Evolutionary conservation across 2,329 filamentous ascomycete species (phyloP).

Genomic region (Sclerotinia trifoliorum): DNA sequence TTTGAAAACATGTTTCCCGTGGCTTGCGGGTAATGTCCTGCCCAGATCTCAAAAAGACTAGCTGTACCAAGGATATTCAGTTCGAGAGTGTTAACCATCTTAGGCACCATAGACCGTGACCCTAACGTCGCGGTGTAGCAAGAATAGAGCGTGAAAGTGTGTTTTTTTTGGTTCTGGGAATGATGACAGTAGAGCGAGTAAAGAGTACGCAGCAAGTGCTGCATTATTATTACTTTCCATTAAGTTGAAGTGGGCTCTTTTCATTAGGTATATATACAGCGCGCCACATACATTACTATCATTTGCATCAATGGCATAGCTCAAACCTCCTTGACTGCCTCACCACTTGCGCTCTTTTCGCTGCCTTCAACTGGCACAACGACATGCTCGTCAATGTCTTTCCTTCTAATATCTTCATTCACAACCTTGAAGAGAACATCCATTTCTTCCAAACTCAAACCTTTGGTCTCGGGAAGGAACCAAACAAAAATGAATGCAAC

Average conservation of each 20-base stretch:
- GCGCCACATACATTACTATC: neutral
- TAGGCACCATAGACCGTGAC: no score
- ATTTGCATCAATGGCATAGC: neutral
- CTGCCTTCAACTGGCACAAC: neutral
- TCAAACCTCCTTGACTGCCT: neutral
- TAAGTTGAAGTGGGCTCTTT: neutral
- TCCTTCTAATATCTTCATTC: constrained; percentile 17
- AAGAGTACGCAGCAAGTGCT: neutral
- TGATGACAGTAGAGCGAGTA: neutral
- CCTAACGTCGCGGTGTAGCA: no score
- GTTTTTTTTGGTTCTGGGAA: no score
- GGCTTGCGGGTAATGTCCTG: no score
- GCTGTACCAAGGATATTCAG: no score
- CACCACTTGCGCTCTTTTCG: neutral
- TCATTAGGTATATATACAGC: neutral
- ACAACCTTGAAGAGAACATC: constrained; percentile 26
- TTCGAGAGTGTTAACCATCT: no score
- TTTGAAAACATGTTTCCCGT: no score
- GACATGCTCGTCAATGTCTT: constrained; percentile 21
- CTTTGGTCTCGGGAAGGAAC: constrained; percentile 29
- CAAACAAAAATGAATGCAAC: constrained; percentile 45
- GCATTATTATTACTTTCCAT: neutral
- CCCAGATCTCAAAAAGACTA: no score
- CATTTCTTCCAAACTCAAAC: constrained; percentile 27
- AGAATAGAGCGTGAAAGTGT: no score